Percentiles rank a stretch among this genome's conserved stretches.
Evolutionary conservation across 495 filamentous ascomycete species (phyloP).

Genomic region (Lophiostoma macrostomum): DNA sequence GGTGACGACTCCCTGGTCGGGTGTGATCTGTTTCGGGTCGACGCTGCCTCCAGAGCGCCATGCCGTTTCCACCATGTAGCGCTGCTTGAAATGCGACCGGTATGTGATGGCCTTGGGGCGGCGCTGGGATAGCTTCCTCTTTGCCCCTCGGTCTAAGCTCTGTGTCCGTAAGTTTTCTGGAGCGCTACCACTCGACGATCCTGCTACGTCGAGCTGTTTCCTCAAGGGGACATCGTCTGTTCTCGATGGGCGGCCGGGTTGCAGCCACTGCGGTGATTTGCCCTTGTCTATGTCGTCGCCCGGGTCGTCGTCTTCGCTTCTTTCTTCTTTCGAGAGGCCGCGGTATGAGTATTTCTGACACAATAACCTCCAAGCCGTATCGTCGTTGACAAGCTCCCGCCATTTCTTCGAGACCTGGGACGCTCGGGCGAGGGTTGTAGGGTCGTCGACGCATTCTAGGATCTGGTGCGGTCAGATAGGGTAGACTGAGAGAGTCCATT

Average conservation of each 20-base stretch:
- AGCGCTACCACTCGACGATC: not conserved
- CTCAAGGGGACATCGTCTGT: constrained; percentile 7
- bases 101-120: constrained; percentile 63
- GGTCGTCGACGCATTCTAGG: constrained; percentile 65
- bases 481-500: not conserved
- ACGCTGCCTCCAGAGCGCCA: constrained; percentile 86
- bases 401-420: constrained; percentile 91
- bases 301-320: constrained; percentile 17
- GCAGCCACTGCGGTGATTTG: constrained; percentile 11
- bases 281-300: constrained; percentile 15
- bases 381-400: constrained; percentile 89
- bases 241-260: constrained; percentile 14
- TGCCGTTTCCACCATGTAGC: constrained; percentile 93
- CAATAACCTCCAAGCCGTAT: constrained; percentile 96
- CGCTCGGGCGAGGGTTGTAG: constrained; percentile 83
- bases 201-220: constrained; percentile 16
- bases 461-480: constrained; percentile 14
- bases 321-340: constrained; percentile 47
- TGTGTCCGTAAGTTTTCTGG: constrained; percentile 27
- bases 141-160: constrained; percentile 30
- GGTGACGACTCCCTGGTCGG: constrained; percentile 94
- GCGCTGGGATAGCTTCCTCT: constrained; percentile 6
- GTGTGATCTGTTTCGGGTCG: constrained; percentile 78
- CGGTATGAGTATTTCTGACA: constrained; percentile 91
- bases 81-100: constrained; percentile 93